Percentiles rank a stretch among this genome's conserved stretches.
Conservation (phyloP, 768 basidiomycete species). For the Leccinum boreale region DNA sequence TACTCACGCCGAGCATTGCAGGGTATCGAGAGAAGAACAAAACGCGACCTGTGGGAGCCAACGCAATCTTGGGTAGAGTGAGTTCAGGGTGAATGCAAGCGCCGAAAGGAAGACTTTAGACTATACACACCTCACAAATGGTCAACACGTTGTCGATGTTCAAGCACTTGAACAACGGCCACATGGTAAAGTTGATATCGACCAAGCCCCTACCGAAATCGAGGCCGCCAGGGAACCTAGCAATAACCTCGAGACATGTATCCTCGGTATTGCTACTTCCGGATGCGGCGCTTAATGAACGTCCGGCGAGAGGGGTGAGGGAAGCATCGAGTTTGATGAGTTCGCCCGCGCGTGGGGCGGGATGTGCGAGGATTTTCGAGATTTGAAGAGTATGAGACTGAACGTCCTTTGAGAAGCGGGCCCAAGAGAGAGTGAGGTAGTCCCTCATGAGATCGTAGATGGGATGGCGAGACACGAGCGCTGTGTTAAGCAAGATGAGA, state of each 20-base stretch:
- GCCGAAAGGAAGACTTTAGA: neutral
- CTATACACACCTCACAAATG: slow-evolving; percentile 69
- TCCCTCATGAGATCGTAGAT: slow-evolving; percentile 96
- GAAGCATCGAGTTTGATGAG: slow-evolving; percentile 84
- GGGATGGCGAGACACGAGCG: slow-evolving; percentile 86
- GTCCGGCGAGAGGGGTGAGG: slow-evolving; percentile 42
- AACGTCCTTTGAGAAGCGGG: slow-evolving; percentile 90
- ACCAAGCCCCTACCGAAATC: slow-evolving; percentile 90
- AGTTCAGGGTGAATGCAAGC: neutral
- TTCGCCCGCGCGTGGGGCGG: slow-evolving; percentile 84
- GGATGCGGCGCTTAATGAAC: slow-evolving; percentile 44
- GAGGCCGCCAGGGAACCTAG: slow-evolving; percentile 88
- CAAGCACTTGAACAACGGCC: slow-evolving; percentile 91
- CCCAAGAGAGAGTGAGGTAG: slow-evolving; percentile 94
- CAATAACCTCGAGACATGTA: slow-evolving; percentile 73
- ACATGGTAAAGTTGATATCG: slow-evolving; percentile 95
- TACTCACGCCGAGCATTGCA: slow-evolving; percentile 79
- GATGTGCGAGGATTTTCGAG: slow-evolving; percentile 82
- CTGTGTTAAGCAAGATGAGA: slow-evolving; percentile 35
- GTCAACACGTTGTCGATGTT: slow-evolving; percentile 93
- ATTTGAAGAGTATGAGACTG: slow-evolving; percentile 90
- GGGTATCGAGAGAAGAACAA: slow-evolving; percentile 88
- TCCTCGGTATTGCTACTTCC: slow-evolving; percentile 29
- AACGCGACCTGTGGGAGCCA: slow-evolving; percentile 83
- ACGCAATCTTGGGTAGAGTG: slow-evolving; percentile 56